A percentile compares a stretch with the other conserved stretches of the same genome.
Conservation (phyloP, 257 asterid genomes). For the Primulina eburnea region DNA sequence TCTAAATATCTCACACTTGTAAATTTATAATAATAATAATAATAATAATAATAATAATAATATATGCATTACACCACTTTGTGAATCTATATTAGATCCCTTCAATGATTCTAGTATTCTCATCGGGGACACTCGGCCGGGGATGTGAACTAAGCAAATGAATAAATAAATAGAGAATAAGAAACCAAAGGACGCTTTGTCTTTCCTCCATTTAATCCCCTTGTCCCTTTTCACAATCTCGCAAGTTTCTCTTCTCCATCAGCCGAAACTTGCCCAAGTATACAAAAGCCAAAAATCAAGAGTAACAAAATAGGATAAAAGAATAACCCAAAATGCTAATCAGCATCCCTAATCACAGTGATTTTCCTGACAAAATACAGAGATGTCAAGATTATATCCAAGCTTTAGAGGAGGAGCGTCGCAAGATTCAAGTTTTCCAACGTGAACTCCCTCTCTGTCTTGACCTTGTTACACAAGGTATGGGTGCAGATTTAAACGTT, state of each 20-base stretch:
- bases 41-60: too few relatives aligned
- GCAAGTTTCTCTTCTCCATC: not conserved
- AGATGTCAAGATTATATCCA: constrained; percentile 57
- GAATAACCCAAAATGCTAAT: constrained; percentile 30
- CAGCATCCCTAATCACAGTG: constrained; percentile 36
- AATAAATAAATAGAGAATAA: constrained; percentile 13
- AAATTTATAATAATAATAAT: too few relatives aligned
- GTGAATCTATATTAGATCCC: too few relatives aligned
- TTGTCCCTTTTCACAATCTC: constrained; percentile 13
- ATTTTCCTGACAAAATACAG: constrained; percentile 47
- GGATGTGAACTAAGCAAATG: not conserved
- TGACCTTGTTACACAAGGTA: constrained; percentile 90
- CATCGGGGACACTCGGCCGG: not conserved
- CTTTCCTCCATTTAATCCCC: constrained; percentile 25
- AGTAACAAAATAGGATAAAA: not conserved
- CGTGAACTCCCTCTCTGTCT: constrained; percentile 96
- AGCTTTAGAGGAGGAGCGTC: constrained; percentile 70
- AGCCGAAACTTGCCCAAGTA: not conserved
- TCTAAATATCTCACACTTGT: too few relatives aligned
- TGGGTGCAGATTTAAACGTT: not conserved
- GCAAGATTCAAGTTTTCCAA: constrained; percentile 83
- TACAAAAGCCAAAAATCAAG: not conserved
- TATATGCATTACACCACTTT: too few relatives aligned
- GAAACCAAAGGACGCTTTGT: not conserved
- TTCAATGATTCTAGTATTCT: not conserved